phyloP scores from a whole-genome alignment of 257 asterid genomes.

The Euphrasia confusa region DNA sequence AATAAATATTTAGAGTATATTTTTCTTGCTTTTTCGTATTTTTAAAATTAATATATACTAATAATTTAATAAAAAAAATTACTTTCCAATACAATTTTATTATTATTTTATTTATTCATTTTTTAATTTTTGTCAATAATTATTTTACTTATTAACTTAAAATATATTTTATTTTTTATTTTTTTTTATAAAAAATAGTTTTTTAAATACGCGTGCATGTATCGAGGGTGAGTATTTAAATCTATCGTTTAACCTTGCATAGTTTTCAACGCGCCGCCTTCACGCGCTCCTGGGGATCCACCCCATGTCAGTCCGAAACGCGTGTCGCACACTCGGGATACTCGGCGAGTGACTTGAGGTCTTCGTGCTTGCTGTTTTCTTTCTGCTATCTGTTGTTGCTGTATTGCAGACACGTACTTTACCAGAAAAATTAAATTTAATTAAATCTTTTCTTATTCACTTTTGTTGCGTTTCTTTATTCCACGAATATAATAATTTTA shows the following conservation, averaged over 20 bases:
- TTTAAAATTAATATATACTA: too few relatives aligned
- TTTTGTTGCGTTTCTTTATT: neutral
- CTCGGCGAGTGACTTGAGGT: neutral
- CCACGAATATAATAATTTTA: neutral
- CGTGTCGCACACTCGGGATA: neutral
- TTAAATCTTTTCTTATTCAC: neutral
- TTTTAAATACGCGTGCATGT: too few relatives aligned
- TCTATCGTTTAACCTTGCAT: neutral
- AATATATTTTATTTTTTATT: too few relatives aligned
- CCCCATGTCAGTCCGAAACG: neutral
- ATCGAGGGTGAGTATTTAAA: too few relatives aligned
- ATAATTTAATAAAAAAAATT: too few relatives aligned
- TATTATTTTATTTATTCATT: too few relatives aligned
- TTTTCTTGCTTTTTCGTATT: too few relatives aligned
- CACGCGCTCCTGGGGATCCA: conserved; percentile 1
- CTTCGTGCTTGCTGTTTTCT: neutral
- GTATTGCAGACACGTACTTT: neutral
- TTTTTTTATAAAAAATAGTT: too few relatives aligned
- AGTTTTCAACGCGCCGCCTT: conserved; percentile 4
- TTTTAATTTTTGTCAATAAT: too few relatives aligned
- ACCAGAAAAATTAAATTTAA: neutral
- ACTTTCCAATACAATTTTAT: too few relatives aligned
- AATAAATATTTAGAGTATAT: too few relatives aligned
- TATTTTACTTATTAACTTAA: too few relatives aligned
- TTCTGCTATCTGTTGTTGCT: neutral